phyloP scores from a whole-genome alignment of 2,329 filamentous ascomycete species.

The Stachybotrys echinatus region DNA sequence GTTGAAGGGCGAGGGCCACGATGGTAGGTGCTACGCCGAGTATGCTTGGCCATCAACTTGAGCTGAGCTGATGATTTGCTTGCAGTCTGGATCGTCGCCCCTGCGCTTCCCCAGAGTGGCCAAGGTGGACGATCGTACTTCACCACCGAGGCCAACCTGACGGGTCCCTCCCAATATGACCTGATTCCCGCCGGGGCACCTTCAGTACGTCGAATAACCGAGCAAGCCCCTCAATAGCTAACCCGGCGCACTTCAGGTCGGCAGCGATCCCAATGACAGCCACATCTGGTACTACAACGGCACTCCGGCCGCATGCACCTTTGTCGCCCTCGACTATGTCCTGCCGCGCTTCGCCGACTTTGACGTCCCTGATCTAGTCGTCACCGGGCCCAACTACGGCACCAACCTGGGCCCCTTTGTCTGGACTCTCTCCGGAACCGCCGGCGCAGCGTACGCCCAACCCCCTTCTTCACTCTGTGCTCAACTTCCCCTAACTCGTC shows the following conservation, averaged over 20 bases:
- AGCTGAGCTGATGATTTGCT: fast-evolving
- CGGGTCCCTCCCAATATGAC: conserved; percentile 17
- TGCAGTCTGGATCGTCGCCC: conserved; percentile 25
- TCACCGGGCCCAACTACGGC: conserved; percentile 52
- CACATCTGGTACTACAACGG: conserved; percentile 59
- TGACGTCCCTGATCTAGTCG: conserved; percentile 45
- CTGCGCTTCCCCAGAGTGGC: conserved; percentile 22
- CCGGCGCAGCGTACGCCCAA: conserved; percentile 32
- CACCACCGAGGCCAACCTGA: conserved; percentile 19
- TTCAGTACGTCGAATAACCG: conserved; percentile 11
- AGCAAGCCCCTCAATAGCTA: neutral
- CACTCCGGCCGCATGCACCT: conserved; percentile 49
- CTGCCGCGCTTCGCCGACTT: conserved; percentile 43
- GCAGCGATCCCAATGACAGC: conserved; percentile 43
- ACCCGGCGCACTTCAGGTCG: conserved; percentile 18
- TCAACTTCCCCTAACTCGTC: neutral
- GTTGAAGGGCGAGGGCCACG: conserved; percentile 19
- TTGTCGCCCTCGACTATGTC: conserved; percentile 52
- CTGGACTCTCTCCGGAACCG: conserved; percentile 45
- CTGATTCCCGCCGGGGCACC: conserved; percentile 21
- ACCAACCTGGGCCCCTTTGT: conserved; percentile 49
- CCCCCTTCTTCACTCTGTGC: neutral
- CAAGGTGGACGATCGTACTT: conserved; percentile 21
- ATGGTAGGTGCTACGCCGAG: conserved; percentile 17
- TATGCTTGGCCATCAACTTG: too few relatives aligned